Base-by-base conservation (phyloP, 2,329 filamentous ascomycete species). In the Nemania sp. region DNA sequence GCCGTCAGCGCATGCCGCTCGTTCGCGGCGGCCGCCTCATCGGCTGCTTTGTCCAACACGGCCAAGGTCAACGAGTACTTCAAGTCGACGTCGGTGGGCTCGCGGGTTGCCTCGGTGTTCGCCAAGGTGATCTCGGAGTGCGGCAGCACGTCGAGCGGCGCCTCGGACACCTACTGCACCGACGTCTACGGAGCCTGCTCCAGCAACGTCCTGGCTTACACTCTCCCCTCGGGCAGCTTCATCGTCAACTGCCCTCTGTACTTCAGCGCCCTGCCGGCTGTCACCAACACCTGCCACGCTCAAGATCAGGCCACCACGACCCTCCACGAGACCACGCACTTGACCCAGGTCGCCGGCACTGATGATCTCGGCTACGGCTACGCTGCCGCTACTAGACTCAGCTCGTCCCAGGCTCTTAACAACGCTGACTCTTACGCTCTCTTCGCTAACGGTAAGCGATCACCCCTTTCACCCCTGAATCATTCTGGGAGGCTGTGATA, bases 221-320 rank as follows among this genome's bases (percentile, higher is more conserved):
- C 84, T 0, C 69, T 84, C 4, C 81, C 82, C 1, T 71, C 74
- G 1, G 64, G 62, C 23, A 80, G 78, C 67, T 72, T 78, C 65
- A 81, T 87, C 68, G 81, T 80, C 51, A 86, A 86, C 73, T 88
- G 85, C 71, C 73, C 77, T 12, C 68, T 82, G 17, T 85, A 79
- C 71, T 88, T 84, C 73, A 78, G 65, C 39, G 72, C 68, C 11
- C 75, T 88, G 7, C 74, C 80, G 0, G 73, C 75, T 1, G 54
- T 82, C 24, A 72, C 78, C 7, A 62, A 61, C 7, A 70, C 67
- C 1, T 89, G 86, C 73, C 83, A 88, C 66, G 77, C 64, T 2
- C 85, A 88, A 70, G 86, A 88, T 65, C 82, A 86, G 71, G 82
- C 81, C 2, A 85, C 80, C 9, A 88, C 85, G 12, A 78, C 78